These are phyloP conservation scores for Podaxis mareebaensis DNA, from an alignment of 768 basidiomycete species.

Conservation along the genomic window DNA sequence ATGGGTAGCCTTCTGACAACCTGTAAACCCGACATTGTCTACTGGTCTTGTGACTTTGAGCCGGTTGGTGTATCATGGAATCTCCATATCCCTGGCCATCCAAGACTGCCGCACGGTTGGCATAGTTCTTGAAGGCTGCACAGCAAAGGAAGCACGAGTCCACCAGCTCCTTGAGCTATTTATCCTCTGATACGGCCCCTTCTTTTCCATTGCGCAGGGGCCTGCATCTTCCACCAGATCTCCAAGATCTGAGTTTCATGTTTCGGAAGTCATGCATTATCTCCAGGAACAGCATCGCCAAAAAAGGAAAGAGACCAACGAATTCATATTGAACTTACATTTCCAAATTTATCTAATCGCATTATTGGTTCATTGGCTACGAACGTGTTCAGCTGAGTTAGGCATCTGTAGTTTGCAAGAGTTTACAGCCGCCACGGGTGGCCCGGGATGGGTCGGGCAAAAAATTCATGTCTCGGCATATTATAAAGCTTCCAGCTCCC, in stretches of 20 bases:
- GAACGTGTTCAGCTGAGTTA: constrained; percentile 1
- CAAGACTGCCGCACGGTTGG: too few species aligned
- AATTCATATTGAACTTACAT: too few species aligned
- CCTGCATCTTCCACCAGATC: neutral
- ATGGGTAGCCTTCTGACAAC: too few species aligned
- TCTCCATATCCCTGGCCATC: neutral
- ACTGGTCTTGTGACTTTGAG: too few species aligned
- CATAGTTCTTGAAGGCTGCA: too few species aligned
- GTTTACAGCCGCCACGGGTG: neutral
- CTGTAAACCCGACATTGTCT: too few species aligned
- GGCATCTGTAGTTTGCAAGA: neutral
- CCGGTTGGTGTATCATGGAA: neutral
- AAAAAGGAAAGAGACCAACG: neutral
- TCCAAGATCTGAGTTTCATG: neutral
- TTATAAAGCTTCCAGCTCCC: constrained; percentile 2
- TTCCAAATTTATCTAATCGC: constrained; percentile 1
- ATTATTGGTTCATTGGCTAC: neutral
- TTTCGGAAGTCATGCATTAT: neutral
- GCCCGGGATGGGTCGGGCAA: neutral
- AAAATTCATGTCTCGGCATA: neutral
- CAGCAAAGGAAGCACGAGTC: too few species aligned
- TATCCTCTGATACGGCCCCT: neutral
- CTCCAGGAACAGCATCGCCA: constrained; percentile 1
- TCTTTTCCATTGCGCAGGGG: neutral
- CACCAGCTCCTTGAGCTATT: too few species aligned